phyloP scores from a whole-genome alignment of 192 early-diverging fungal species.

The Geranomyces variabilis region DNA sequence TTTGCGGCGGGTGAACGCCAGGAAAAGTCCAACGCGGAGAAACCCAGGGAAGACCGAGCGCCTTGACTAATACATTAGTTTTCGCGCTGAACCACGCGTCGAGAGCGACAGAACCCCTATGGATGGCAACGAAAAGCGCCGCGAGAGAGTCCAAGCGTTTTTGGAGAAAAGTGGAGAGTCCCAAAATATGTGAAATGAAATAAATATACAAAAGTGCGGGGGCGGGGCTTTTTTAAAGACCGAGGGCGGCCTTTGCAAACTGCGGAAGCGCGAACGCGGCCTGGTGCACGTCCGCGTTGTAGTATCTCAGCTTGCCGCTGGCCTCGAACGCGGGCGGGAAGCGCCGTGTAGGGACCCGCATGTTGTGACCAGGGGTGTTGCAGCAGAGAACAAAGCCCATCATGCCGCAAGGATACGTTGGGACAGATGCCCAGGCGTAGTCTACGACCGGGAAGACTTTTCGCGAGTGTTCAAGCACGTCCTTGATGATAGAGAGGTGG shows the following conservation, averaged over 20 bases:
- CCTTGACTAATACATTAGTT: no score
- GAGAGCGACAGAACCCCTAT: no score
- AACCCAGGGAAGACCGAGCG: no score
- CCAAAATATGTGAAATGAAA: background rate
- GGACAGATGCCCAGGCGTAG: constrained; percentile 93
- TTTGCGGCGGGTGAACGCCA: no score
- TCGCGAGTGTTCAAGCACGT: constrained; percentile 79
- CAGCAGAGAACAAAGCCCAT: constrained; percentile 95
- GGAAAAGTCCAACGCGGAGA: no score
- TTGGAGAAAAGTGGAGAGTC: no score
- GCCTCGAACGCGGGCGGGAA: constrained; percentile 2
- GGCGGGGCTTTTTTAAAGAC: constrained; percentile 11
- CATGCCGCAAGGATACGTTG: constrained; percentile 97
- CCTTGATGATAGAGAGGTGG: constrained; percentile 88
- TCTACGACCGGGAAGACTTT: constrained; percentile 87
- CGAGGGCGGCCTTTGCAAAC: constrained; percentile 76
- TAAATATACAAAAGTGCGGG: background rate
- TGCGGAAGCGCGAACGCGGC: constrained; percentile 91
- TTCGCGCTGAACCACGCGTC: no score
- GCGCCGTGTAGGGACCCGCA: constrained; percentile 52
- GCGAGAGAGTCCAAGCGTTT: no score
- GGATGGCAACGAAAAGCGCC: no score
- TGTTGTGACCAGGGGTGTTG: constrained; percentile 74
- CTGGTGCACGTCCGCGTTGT: constrained; percentile 90
- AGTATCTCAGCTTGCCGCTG: constrained; percentile 76